Percentiles rank a stretch among this genome's conserved stretches.
phyloP scores from a whole-genome alignment of 2,329 filamentous ascomycete species.

The Coniochaeta prunicola region DNA sequence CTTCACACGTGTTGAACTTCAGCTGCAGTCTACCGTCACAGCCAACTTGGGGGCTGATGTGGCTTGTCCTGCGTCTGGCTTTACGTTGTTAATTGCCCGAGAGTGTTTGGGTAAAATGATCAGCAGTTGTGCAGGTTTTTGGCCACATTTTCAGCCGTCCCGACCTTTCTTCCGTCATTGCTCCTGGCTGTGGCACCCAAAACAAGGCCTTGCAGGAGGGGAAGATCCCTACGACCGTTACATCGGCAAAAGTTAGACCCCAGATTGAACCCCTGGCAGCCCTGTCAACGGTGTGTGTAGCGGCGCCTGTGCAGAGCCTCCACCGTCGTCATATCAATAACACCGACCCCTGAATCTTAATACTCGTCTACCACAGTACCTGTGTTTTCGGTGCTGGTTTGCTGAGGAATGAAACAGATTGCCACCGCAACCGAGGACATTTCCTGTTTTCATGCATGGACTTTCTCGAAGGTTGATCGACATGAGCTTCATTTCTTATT shows the following conservation, averaged over 20 bases:
- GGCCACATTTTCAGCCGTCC: background rate
- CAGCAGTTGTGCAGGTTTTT: background rate
- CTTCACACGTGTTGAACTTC: background rate
- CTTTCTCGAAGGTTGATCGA: background rate
- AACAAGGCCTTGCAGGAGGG: background rate
- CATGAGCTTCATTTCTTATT: background rate
- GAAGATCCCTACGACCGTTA: background rate
- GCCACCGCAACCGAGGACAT: background rate
- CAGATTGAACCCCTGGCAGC: background rate
- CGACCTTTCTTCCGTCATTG: background rate
- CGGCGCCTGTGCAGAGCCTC: background rate
- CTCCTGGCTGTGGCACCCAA: background rate
- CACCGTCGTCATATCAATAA: conserved; percentile 1
- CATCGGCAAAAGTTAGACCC: background rate
- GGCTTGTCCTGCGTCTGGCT: background rate
- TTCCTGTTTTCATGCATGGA: background rate
- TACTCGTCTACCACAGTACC: background rate
- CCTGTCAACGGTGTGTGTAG: background rate
- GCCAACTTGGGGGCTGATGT: background rate
- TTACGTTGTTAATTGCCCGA: background rate
- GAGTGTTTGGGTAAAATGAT: background rate
- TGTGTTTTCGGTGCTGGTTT: background rate
- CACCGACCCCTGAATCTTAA: conserved; percentile 2
- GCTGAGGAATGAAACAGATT: background rate
- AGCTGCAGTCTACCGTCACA: no score